Percentiles rank a stretch among this genome's conserved stretches.
Conservation (phyloP, 176 grass and related monocot genomes). For the Secale cereale region DNA sequence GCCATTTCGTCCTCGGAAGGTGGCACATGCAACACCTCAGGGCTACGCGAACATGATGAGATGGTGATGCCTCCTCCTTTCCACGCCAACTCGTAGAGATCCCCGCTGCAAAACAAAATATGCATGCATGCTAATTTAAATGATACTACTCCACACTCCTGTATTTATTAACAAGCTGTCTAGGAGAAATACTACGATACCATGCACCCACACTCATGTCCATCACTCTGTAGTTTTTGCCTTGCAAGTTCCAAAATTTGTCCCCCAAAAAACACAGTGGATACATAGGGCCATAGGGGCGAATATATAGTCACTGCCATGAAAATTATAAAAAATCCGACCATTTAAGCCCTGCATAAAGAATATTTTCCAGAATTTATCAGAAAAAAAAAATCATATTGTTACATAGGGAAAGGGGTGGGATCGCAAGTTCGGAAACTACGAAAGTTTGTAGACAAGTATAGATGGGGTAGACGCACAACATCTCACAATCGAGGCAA, state of each 20-base stretch:
- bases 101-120: neutral
- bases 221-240: neutral
- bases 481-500: neutral
- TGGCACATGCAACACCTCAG: neutral
- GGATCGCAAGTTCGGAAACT: neutral
- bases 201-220: neutral
- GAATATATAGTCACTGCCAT: neutral
- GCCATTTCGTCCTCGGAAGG: constrained; percentile 20
- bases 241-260: neutral
- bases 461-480: neutral
- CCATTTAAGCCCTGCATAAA: neutral
- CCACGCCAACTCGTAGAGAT: neutral
- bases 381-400: no score
- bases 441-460: neutral
- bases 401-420: neutral
- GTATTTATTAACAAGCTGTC: neutral
- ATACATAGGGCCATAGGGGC: neutral
- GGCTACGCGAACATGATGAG: neutral
- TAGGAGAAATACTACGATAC: neutral
- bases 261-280: neutral
- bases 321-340: neutral
- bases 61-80: neutral
- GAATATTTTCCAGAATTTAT: no score
- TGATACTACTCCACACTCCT: no score
- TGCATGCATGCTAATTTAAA: neutral